Percentiles rank a stretch among this genome's conserved stretches.
These are phyloP conservation scores for Astragalus glycyphyllos DNA, from an alignment of 306 rosid species.

Conservation along the genomic window DNA sequence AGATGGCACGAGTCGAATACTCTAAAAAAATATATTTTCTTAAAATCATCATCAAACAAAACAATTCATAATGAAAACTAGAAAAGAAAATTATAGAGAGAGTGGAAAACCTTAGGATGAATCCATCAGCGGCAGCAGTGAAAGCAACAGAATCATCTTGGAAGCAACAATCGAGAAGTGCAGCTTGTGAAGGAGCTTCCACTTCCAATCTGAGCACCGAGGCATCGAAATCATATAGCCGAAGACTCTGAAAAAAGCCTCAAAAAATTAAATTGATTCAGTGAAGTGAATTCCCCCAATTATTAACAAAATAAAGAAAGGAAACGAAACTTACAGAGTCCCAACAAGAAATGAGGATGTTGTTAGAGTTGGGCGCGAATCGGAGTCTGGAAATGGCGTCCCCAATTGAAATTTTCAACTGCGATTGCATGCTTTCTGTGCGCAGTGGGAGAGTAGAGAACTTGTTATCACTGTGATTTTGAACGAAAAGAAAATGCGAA, in stretches of 20 bases:
- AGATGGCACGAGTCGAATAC: no score
- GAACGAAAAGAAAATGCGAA: not conserved
- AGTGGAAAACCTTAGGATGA: conserved; percentile 56
- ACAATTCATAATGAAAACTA: not conserved
- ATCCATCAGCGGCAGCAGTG: conserved; percentile 69
- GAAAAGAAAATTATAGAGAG: not conserved
- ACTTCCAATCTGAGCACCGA: conserved; percentile 58
- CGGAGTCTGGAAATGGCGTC: conserved; percentile 67
- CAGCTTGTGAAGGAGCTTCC: conserved; percentile 60
- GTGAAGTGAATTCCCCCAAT: not conserved
- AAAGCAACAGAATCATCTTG: conserved; percentile 63
- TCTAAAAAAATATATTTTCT: no score
- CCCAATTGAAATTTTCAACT: conserved; percentile 48
- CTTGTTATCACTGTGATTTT: not conserved
- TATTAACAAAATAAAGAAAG: not conserved
- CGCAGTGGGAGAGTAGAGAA: not conserved
- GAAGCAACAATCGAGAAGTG: conserved; percentile 84
- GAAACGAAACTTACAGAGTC: conserved; percentile 58
- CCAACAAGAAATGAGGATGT: conserved; percentile 85
- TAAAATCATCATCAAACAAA: not conserved
- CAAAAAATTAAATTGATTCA: not conserved
- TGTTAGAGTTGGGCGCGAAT: conserved; percentile 70
- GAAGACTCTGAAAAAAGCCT: conserved; percentile 57
- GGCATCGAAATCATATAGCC: conserved; percentile 67
- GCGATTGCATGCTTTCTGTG: conserved; percentile 39